These are phyloP conservation scores for Nicotiana undulata DNA, from an alignment of 257 asterid species.

Conservation along the genomic window DNA sequence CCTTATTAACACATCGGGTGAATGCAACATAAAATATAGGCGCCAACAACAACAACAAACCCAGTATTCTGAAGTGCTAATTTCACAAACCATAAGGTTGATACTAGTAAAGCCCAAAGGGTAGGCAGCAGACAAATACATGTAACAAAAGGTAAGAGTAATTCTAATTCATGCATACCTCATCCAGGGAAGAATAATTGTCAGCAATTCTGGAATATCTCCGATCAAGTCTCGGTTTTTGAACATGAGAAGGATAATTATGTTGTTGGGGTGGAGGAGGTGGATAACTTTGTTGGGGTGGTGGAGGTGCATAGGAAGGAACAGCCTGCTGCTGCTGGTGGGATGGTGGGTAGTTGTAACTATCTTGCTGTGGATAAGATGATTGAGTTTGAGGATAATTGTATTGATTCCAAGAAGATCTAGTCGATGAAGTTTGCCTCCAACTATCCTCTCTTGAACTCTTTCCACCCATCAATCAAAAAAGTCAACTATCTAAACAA, in stretches of 20 bases:
- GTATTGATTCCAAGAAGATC: conserved; percentile 44
- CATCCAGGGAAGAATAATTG: conserved; percentile 66
- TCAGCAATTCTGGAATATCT: conserved; percentile 91
- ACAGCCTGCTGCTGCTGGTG: conserved; percentile 20
- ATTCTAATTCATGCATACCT: conserved; percentile 57
- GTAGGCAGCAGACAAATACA: too few relatives aligned
- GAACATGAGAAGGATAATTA: conserved; percentile 24
- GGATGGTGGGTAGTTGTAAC: conserved; percentile 26
- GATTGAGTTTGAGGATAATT: conserved; percentile 37
- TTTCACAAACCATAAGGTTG: neutral
- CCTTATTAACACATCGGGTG: neutral
- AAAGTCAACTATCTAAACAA: conserved; percentile 23
- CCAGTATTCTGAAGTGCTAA: too few relatives aligned
- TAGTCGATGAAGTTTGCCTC: conserved; percentile 49
- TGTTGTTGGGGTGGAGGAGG: conserved; percentile 19
- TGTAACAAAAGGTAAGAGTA: too few relatives aligned
- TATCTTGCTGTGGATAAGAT: conserved; percentile 39
- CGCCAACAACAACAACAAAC: too few relatives aligned
- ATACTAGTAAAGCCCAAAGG: neutral
- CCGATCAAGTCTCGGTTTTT: conserved; percentile 58
- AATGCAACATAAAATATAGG: neutral
- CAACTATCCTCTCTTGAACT: conserved; percentile 52
- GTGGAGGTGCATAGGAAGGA: conserved; percentile 35
- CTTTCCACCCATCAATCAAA: conserved; percentile 61
- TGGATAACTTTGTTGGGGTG: conserved; percentile 6